Evolutionary conservation across 2,329 filamentous ascomycete genomes (phyloP).

Genomic region (Penicillium palitans): DNA sequence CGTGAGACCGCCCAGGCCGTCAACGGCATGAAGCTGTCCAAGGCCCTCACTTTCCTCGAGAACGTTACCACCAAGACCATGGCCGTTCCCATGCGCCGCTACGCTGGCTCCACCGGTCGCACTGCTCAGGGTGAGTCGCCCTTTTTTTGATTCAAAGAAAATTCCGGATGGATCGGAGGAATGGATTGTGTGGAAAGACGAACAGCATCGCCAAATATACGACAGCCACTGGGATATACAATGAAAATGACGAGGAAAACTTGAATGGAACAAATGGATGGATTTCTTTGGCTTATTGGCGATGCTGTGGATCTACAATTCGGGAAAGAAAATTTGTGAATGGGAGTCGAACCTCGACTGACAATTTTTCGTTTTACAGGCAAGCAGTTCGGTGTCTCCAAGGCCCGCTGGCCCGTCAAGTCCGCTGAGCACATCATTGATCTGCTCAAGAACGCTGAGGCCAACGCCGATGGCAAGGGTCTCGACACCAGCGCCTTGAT

Average conservation of each 20-base stretch:
- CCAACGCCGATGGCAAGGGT: slow-evolving; percentile 95
- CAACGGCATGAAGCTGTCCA: slow-evolving; percentile 97
- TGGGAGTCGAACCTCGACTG: slow-evolving; percentile 17
- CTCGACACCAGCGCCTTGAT: slow-evolving; percentile 96
- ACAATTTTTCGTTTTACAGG: slow-evolving; percentile 55
- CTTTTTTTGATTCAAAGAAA: background rate
- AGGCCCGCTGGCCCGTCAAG: slow-evolving; percentile 99
- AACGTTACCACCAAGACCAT: slow-evolving; percentile 97
- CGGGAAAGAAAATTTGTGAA: slow-evolving; percentile 7
- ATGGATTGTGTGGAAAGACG: slow-evolving; percentile 8
- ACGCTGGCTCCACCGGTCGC: slow-evolving; percentile 92
- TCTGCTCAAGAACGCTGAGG: slow-evolving; percentile 95
- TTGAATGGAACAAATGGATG: background rate
- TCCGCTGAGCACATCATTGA: slow-evolving; percentile 96
- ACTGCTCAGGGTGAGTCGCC: slow-evolving; percentile 87
- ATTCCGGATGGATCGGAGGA: slow-evolving; percentile 19
- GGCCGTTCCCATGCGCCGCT: slow-evolving; percentile 97
- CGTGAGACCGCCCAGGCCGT: slow-evolving; percentile 99
- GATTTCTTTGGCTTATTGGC: slow-evolving; percentile 5
- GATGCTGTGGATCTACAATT: slow-evolving; percentile 10
- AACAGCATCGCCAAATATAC: slow-evolving; percentile 9
- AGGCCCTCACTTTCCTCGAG: slow-evolving; percentile 94
- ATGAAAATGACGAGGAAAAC: background rate
- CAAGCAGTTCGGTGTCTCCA: slow-evolving; percentile 98
- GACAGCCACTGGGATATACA: slow-evolving; percentile 5